Evolutionary conservation across 352 stramenopile genomes (phyloP).

Genomic region (Phytopythium sindhum): DNA sequence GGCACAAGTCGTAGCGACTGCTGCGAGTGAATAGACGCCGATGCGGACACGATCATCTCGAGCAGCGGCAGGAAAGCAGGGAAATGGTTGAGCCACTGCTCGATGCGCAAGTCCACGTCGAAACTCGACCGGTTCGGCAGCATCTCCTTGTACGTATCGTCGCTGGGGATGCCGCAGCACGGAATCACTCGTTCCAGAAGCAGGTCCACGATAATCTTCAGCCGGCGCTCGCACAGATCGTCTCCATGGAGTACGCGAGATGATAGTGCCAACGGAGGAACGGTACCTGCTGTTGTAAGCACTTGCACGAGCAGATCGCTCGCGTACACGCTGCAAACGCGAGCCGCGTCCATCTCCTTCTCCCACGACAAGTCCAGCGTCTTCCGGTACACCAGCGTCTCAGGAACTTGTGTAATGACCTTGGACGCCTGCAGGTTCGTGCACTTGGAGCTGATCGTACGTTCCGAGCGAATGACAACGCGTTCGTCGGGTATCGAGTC

Average conservation of each 20-base stretch:
- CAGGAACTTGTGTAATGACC: conserved; percentile 58
- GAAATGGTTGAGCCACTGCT: conserved; percentile 85
- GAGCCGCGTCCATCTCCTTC: conserved; percentile 60
- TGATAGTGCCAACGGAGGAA: conserved; percentile 8
- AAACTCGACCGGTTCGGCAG: conserved; percentile 81
- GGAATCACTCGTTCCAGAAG: conserved; percentile 72
- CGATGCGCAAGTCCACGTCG: conserved; percentile 73
- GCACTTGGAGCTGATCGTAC: conserved; percentile 81
- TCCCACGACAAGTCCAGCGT: conserved; percentile 68
- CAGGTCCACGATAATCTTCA: conserved; percentile 63
- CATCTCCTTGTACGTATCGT: conserved; percentile 82
- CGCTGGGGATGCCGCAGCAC: conserved; percentile 70
- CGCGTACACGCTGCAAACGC: conserved; percentile 51
- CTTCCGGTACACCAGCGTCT: conserved; percentile 66
- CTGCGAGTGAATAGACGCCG: conserved; percentile 30
- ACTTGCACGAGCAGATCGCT: conserved; percentile 53
- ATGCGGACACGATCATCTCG: conserved; percentile 36
- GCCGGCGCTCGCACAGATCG: conserved; percentile 38
- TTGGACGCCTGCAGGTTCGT: conserved; percentile 76
- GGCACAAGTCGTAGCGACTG: conserved; percentile 59
- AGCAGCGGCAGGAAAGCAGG: conserved; percentile 66
- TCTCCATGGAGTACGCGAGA: conserved; percentile 19
- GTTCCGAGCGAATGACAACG: conserved; percentile 61
- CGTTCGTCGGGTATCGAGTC: conserved; percentile 18
- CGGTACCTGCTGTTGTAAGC: conserved; percentile 21